These are phyloP conservation scores for Fusarium decemcellulare DNA, from an alignment of 2,329 filamentous ascomycete species.

Conservation along the genomic window DNA sequence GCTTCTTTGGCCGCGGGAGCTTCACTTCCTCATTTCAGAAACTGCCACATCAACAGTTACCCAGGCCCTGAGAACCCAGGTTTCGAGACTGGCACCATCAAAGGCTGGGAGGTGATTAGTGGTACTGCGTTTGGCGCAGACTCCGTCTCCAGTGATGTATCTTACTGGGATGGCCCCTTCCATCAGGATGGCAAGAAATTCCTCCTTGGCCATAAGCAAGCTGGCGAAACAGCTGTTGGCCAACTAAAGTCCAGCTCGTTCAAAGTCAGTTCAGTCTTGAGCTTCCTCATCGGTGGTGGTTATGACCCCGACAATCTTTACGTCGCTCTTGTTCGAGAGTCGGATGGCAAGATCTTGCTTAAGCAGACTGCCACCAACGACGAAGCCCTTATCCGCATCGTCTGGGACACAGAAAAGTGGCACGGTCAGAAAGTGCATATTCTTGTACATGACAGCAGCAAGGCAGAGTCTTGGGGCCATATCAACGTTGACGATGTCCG, in stretches of 20 bases:
- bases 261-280: conserved; percentile 46
- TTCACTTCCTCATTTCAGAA: conserved; percentile 2
- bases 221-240: conserved; percentile 47
- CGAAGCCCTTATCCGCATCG: conserved; percentile 48
- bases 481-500: conserved; percentile 52
- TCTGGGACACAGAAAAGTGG: conserved; percentile 50
- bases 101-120: conserved; percentile 46
- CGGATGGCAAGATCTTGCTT: conserved; percentile 42
- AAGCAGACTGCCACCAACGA: conserved; percentile 50
- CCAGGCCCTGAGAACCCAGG: conserved; percentile 38
- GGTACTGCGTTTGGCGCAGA: conserved; percentile 44
- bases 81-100: conserved; percentile 46
- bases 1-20: conserved; percentile 2
- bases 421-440: conserved; percentile 43
- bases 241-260: conserved; percentile 48
- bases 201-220: conserved; percentile 42
- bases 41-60: not conserved
- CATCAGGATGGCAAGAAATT: conserved; percentile 44
- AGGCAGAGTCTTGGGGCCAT: conserved; percentile 41
- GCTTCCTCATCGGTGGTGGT: conserved; percentile 50
- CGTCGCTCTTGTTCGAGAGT: conserved; percentile 47
- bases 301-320: conserved; percentile 49
- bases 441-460: conserved; percentile 44
- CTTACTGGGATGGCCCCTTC: conserved; percentile 50
- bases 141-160: conserved; percentile 37